Percentiles rank a stretch among this genome's conserved stretches.
phyloP scores from a whole-genome alignment of 257 asterid genomes.

The Penstemon eatonii region DNA sequence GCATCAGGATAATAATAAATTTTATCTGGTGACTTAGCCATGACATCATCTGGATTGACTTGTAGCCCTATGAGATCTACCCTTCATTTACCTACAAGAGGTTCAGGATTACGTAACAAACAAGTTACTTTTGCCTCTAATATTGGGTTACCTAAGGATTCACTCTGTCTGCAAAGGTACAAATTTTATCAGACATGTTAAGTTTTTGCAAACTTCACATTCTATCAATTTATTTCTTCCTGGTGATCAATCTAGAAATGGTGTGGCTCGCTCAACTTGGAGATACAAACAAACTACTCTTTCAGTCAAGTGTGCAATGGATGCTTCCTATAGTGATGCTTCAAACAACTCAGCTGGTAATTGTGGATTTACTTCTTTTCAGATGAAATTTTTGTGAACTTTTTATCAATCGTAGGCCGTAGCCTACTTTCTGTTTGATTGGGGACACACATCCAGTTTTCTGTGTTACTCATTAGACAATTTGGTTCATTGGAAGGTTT shows the following conservation, averaged over 20 bases:
- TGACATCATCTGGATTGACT: slow-evolving; percentile 64
- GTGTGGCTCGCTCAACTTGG: slow-evolving; percentile 44
- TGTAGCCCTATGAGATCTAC: slow-evolving; percentile 56
- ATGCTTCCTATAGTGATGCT: slow-evolving; percentile 76
- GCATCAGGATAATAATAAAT: slow-evolving; percentile 27
- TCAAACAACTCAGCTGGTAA: slow-evolving; percentile 68
- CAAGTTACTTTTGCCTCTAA: slow-evolving; percentile 36
- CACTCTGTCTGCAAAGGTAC: slow-evolving; percentile 45
- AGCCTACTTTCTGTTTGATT: neutral
- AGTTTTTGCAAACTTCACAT: slow-evolving; percentile 10
- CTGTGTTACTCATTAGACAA: neutral
- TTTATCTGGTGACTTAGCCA: slow-evolving; percentile 30
- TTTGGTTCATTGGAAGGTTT: no score
- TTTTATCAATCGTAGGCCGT: slow-evolving; percentile 1
- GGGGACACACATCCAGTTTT: neutral
- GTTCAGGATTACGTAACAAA: slow-evolving; percentile 40
- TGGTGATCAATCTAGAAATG: slow-evolving; percentile 38
- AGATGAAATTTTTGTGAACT: neutral
- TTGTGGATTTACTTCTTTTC: neutral
- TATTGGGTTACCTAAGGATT: slow-evolving; percentile 36
- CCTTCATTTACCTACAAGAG: slow-evolving; percentile 47
- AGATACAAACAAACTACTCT: slow-evolving; percentile 38
- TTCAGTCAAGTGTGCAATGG: slow-evolving; percentile 69
- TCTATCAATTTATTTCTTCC: slow-evolving; percentile 20
- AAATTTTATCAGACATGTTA: neutral